phyloP scores from a whole-genome alignment of 768 basidiomycete species.

The Mrakia frigida region DNA sequence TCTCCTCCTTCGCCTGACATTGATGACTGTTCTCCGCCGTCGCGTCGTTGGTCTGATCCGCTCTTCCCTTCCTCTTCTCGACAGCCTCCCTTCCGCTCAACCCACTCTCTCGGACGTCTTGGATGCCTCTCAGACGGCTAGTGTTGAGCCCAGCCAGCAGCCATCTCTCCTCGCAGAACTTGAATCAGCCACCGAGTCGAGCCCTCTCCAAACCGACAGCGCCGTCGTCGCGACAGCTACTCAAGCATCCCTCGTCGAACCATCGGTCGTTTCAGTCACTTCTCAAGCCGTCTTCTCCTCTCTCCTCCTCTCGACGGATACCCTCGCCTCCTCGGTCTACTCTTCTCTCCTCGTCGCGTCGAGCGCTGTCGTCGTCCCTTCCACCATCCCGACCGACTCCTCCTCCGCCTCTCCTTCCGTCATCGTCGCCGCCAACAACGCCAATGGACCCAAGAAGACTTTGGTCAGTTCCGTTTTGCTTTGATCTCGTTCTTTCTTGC shows the following conservation, averaged over 20 bases:
- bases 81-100: not conserved
- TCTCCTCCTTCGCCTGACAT: not conserved
- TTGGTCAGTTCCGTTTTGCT: not conserved
- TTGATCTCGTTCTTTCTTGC: not conserved
- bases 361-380: not conserved
- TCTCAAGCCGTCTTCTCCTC: not conserved
- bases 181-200: not conserved
- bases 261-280: not conserved
- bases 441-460: not conserved
- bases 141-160: not conserved
- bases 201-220: not conserved
- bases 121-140: not conserved
- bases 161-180: not conserved
- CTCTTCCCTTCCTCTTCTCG: too few relatives aligned
- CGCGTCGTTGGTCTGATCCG: not conserved
- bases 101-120: not conserved
- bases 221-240: not conserved
- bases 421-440: not conserved
- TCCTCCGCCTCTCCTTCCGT: not conserved
- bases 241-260: not conserved
- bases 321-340: not conserved
- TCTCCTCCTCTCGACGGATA: not conserved
- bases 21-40: not conserved
- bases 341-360: not conserved
- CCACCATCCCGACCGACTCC: not conserved